A percentile compares a stretch with the other conserved stretches of the same genome.
phyloP scores from a whole-genome alignment of 1,139 yeast species.

The Blastobotrys malaysiensis region DNA sequence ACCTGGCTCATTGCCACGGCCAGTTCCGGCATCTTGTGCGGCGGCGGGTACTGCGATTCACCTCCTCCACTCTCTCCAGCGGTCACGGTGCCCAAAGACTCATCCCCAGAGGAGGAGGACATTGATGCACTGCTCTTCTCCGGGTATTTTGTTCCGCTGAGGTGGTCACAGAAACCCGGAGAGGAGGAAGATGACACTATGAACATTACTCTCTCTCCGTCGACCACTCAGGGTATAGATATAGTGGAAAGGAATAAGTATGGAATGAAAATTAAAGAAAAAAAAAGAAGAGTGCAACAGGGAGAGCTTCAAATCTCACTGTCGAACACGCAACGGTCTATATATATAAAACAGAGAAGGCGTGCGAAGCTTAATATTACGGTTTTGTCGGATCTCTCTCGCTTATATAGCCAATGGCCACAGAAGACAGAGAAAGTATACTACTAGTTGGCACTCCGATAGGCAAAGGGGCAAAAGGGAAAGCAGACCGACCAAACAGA shows the following conservation, averaged over 20 bases:
- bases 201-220: neutral
- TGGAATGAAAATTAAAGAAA: no score
- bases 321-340: neutral
- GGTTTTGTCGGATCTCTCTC: neutral
- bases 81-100: conserved; percentile 1
- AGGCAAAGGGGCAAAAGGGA: neutral
- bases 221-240: no score
- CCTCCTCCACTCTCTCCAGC: conserved; percentile 1
- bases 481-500: neutral
- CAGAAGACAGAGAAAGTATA: neutral
- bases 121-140: neutral
- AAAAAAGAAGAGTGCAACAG: neutral
- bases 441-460: no score
- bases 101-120: neutral
- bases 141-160: neutral
- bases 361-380: neutral
- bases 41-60: neutral
- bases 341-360: neutral
- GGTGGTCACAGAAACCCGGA: neutral
- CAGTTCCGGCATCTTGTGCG: neutral
- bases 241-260: no score
- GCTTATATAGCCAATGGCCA: neutral
- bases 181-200: neutral
- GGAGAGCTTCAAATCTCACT: neutral
- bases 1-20: conserved; percentile 11